These are phyloP conservation scores for Lactarius trivialis DNA, from an alignment of 768 basidiomycete genomes.

Conservation along the genomic window DNA sequence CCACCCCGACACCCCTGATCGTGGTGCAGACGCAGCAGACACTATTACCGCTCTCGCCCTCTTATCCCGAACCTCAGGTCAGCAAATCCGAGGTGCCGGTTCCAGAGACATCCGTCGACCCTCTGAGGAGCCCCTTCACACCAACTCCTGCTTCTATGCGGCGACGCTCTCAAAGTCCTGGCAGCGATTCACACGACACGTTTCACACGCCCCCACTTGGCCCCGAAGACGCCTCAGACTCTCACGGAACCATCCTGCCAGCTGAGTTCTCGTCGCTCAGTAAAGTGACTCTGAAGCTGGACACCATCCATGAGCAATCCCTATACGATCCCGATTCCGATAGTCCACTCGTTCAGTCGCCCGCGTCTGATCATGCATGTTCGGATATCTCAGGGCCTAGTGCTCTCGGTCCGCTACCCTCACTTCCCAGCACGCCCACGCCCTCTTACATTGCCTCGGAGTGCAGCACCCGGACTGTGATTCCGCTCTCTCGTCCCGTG, in stretches of 20 bases:
- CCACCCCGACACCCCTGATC: slow-evolving; percentile 11
- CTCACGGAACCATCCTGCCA: background rate
- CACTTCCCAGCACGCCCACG: background rate
- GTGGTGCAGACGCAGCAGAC: slow-evolving; percentile 7
- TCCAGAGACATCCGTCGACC: background rate
- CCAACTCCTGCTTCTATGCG: slow-evolving; percentile 10
- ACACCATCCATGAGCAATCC: background rate
- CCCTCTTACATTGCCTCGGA: background rate
- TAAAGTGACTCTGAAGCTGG: background rate
- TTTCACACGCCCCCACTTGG: background rate
- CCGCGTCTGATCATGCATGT: background rate
- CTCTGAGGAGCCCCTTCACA: slow-evolving; percentile 5
- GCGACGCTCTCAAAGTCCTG: background rate
- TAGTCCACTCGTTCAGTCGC: background rate
- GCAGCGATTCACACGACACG: background rate
- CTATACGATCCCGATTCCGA: background rate
- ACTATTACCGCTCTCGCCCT: background rate
- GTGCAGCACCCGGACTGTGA: background rate
- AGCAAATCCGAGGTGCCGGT: background rate
- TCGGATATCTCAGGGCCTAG: slow-evolving; percentile 9
- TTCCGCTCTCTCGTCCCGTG: background rate
- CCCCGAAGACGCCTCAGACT: background rate
- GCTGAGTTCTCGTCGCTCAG: background rate
- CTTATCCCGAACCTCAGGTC: background rate
- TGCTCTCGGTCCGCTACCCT: background rate